Evolutionary conservation across 2,329 filamentous ascomycete genomes (phyloP).

Genomic region (Penicillium rolfsii): DNA sequence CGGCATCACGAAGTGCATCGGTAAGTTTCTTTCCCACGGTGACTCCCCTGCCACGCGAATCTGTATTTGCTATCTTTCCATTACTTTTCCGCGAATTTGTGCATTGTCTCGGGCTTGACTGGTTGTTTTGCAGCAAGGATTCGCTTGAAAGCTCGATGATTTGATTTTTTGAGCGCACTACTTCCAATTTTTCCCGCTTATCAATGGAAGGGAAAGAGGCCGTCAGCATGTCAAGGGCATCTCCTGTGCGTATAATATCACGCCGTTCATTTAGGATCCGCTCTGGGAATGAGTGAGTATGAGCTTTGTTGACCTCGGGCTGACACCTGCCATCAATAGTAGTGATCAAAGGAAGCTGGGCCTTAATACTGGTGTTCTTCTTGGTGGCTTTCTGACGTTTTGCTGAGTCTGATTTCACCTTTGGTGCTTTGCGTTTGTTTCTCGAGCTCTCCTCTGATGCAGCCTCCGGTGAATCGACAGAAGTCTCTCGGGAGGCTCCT

Average conservation of each 20-base stretch:
- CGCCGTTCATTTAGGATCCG: not conserved
- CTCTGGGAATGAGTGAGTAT: not conserved
- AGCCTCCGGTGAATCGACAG: constrained; percentile 22
- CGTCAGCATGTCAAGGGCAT: not conserved
- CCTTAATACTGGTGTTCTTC: not conserved
- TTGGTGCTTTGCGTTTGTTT: constrained; percentile 14
- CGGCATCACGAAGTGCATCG: constrained; percentile 24
- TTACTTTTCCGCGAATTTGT: not conserved
- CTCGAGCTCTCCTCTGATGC: constrained; percentile 2
- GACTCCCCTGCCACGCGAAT: constrained; percentile 26
- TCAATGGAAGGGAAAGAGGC: not conserved
- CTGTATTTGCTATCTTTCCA: not conserved
- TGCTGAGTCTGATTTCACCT: not conserved
- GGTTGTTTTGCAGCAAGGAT: constrained; percentile 1
- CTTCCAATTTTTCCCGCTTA: not conserved
- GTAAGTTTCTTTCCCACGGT: constrained; percentile 29
- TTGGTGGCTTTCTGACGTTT: constrained; percentile 19
- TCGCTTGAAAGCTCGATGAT: constrained; percentile 20
- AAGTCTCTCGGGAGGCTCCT: constrained; percentile 12
- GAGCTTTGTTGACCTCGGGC: not conserved
- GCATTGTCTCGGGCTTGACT: not conserved
- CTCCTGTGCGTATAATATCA: not conserved
- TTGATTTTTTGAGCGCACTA: not conserved
- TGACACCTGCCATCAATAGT: not conserved
- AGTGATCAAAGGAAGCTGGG: constrained; percentile 16